Evolutionary conservation across 108 stramenopile species (phyloP).

Genomic region (Licmophora abbreviata): DNA sequence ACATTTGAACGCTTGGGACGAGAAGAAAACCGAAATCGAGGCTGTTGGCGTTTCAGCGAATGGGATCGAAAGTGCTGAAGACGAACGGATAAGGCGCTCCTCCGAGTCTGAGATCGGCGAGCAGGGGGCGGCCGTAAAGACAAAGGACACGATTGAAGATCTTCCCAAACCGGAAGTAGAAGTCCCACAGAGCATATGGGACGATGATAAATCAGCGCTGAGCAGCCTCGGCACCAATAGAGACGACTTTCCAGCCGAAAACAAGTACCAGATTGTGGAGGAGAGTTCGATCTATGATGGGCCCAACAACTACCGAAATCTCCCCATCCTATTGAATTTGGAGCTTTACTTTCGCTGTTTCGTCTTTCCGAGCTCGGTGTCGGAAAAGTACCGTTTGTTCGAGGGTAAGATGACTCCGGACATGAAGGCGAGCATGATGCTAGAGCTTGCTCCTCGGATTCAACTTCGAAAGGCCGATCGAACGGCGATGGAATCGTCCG

Average conservation of each 20-base stretch:
- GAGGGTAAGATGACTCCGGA: slow-evolving; percentile 1
- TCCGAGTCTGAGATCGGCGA: too few species aligned
- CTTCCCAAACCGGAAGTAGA: neutral
- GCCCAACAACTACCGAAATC: slow-evolving; percentile 26
- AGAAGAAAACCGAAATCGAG: too few species aligned
- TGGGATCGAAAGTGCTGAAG: too few species aligned
- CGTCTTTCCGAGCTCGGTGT: slow-evolving; percentile 47
- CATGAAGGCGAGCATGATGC: neutral
- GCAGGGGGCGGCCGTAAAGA: too few species aligned
- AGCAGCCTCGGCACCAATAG: slow-evolving; percentile 28
- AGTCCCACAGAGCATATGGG: slow-evolving; percentile 17
- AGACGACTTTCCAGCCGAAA: slow-evolving; percentile 14
- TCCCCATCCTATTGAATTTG: slow-evolving; percentile 45
- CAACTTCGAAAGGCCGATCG: slow-evolving; percentile 30
- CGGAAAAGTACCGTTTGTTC: too few species aligned
- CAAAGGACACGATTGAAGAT: too few species aligned
- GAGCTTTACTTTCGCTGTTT: slow-evolving; percentile 62
- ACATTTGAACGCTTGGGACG: too few species aligned
- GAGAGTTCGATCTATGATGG: slow-evolving; percentile 51
- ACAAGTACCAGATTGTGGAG: slow-evolving; percentile 45
- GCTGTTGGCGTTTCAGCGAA: too few species aligned
- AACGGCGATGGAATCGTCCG: neutral
- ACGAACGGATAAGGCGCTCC: too few species aligned
- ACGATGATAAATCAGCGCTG: slow-evolving; percentile 24
- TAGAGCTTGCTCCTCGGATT: slow-evolving; percentile 16